Base-by-base conservation (phyloP, 1,284 basidiomycete genomes). In the Cutaneotrichosporon cutaneum region DNA sequence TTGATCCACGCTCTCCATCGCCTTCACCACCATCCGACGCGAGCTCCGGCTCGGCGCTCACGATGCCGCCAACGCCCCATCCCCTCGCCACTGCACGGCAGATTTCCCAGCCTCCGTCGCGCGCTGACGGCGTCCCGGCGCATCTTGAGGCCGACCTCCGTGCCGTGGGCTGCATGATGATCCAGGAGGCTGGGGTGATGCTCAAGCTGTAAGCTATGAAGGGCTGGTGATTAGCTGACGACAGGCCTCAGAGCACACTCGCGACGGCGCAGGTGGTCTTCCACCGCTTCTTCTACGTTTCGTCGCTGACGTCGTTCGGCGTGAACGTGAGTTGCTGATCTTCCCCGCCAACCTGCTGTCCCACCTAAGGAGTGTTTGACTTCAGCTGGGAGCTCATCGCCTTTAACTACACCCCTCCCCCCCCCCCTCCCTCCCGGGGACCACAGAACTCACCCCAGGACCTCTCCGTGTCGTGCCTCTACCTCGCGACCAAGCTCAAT, bases 281-380 rank as follows among this genome's bases (percentile, higher is more conserved):
- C 75, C 95, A 99, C 68, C 84, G 95, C 32, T 99, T 99, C 83
- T 99, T 89, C 90, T 98, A 87, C 80, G 92, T 96, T 18, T 89
- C 90, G 5, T 96, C 94, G 4, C 87, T 99, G 86, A 88, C 89
- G 72, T 89, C 93, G 63, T 99, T 95, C 76, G 88, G 91, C 27
- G 88, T 96, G 62, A 88, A 87, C 68, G 94, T 95, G 71, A 78
- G 87, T 82, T 27, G 5, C 30, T 32, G n/a, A n/a, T n/a, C n/a
- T n/a, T n/a, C n/a, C n/a, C n/a, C n/a, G n/a, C n/a, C n/a, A n/a
- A n/a, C n/a, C n/a, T n/a, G n/a, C n/a, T n/a, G n/a, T n/a, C n/a
- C n/a, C n/a, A n/a, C n/a, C n/a, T n/a, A n/a, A n/a, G n/a, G n/a
- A n/a, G n/a, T n/a, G n/a, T n/a, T n/a, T n/a, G n/a, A n/a, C n/a